Evolutionary conservation across 257 asterid genomes (phyloP), one percentile per base, ranked within the genome.

Genomic region (Solanum chiquidenum): DNA sequence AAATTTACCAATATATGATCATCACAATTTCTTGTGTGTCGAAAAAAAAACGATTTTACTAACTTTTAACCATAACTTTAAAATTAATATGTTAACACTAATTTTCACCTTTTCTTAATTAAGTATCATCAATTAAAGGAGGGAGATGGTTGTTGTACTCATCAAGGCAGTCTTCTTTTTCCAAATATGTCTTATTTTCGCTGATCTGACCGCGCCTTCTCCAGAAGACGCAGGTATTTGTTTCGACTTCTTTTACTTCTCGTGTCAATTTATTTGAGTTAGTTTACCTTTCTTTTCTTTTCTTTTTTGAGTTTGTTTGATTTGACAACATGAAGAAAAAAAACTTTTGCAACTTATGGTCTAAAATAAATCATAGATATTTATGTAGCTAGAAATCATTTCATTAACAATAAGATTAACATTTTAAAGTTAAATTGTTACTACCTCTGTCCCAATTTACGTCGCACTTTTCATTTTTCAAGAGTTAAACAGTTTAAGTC

Each of bases 151-250:
- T 16, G 58, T n/a, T 34, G 58, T 64, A 16, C 40, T 35, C 29
- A 31, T 71, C 55, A 77, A 58, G 69, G 13, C 52, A 21, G 9
- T 73, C 5, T 29, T 83, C 44, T 64, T 88, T 46, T 46, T 80
- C 85, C 69, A 27, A 27, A 49, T 52, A 11, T 40, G 88, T 69
- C 6, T 66, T 82, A 62, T 82, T 76, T 83, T 85, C 35, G 31
- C 29, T 5, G 1, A 69, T 69, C 46, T 72, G 34, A 23, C 29
- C 87, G 85, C 74, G 75, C 87, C 92, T 49, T 88, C 94, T 52
- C 90, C 91, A 11, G 91, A 66, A 4, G 91, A 89, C 77, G 88
- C 91, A 93, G 96, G 97, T 95, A 62, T 58, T 58, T 7, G 25
- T 4, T 58, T 58, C 0, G 25, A 20, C 27, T 58, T 58, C 12